These are phyloP conservation scores for Alectoria sarmentosa DNA, from an alignment of 495 filamentous ascomycete species.

Conservation along the genomic window DNA sequence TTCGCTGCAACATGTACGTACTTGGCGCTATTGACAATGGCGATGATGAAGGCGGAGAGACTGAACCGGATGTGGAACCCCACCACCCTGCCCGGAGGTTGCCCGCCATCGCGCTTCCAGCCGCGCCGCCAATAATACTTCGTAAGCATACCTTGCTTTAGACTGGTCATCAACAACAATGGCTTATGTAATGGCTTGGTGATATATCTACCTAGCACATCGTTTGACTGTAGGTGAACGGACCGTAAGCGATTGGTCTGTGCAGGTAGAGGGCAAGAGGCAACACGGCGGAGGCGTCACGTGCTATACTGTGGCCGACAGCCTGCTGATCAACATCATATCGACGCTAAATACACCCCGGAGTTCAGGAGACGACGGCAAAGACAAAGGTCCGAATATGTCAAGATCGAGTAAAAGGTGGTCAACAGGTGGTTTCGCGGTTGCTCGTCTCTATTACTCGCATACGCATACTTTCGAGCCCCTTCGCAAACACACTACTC, in stretches of 20 bases:
- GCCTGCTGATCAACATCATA: background rate
- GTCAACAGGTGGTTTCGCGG: background rate
- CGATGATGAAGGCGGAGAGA: background rate
- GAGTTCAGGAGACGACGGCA: background rate
- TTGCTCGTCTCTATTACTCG: background rate
- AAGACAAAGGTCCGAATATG: conserved; percentile 3
- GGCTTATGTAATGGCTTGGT: background rate
- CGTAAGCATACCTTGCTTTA: too few relatives aligned
- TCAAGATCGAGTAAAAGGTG: conserved; percentile 16
- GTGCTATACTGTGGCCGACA: background rate
- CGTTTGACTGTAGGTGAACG: background rate
- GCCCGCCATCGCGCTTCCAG: background rate
- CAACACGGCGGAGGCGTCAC: background rate
- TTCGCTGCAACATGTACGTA: background rate
- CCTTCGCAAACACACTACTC: background rate
- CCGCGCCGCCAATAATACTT: background rate
- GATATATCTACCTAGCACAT: background rate
- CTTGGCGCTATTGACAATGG: background rate
- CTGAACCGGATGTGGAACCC: background rate
- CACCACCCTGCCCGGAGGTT: background rate
- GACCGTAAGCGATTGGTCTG: background rate
- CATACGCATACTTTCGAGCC: background rate
- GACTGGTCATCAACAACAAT: background rate
- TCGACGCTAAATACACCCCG: background rate
- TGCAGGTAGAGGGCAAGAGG: background rate